A percentile compares a stretch with the other conserved stretches of the same genome.
Conservation (phyloP, 306 rosid genomes). For the Sesbania bispinosa region DNA sequence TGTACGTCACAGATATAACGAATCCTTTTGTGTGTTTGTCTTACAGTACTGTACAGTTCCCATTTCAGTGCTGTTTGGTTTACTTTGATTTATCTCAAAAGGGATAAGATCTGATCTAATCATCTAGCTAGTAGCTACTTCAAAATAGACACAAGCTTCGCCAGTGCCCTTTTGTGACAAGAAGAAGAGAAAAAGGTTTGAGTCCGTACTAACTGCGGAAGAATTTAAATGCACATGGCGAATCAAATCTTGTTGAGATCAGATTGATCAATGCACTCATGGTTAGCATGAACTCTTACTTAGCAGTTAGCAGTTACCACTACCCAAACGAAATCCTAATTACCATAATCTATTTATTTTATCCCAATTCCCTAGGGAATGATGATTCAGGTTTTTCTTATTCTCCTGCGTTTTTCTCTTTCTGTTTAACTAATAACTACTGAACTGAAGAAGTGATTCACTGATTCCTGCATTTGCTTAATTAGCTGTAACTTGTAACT, state of each 20-base stretch:
- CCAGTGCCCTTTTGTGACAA: not conserved
- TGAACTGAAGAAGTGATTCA: too few species aligned
- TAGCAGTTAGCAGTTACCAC: too few species aligned
- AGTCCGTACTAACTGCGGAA: constrained; percentile 15
- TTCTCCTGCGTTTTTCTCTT: too few species aligned
- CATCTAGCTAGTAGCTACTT: too few species aligned
- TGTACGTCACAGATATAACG: constrained; percentile 34
- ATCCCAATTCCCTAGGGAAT: too few species aligned
- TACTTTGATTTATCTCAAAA: constrained; percentile 10
- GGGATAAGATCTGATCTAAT: constrained; percentile 29
- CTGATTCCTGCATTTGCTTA: too few species aligned
- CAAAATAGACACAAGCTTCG: not conserved
- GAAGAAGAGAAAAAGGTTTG: not conserved
- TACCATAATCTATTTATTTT: too few species aligned
- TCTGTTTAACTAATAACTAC: too few species aligned
- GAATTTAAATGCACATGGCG: not conserved
- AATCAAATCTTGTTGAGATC: constrained; percentile 19
- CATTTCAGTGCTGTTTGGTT: not conserved
- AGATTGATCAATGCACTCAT: not conserved
- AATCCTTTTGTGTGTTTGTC: constrained; percentile 15
- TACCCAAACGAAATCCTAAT: not conserved
- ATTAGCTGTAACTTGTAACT: too few species aligned
- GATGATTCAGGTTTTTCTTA: too few species aligned
- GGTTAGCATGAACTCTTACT: not conserved
- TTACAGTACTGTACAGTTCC: constrained; percentile 10